A percentile compares a stretch with the other conserved stretches of the same genome.
These are phyloP conservation scores for Chlamydomonas schloesseri DNA, from an alignment of 139 green algal genomes.

Conservation along the genomic window DNA sequence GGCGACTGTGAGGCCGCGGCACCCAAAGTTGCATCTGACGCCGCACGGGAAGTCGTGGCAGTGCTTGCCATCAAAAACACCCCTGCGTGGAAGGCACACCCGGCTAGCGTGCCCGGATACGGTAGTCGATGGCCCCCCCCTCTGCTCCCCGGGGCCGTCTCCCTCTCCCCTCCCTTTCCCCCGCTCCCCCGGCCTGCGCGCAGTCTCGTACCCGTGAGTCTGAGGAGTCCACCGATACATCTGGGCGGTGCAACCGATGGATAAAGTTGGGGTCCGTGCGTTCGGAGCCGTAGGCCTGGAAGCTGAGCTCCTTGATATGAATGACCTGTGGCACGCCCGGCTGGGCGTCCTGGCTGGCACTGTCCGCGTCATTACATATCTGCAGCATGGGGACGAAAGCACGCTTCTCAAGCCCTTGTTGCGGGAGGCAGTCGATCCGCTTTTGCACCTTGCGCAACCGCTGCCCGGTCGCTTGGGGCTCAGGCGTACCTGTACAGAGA, in stretches of 20 bases:
- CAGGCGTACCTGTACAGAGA: constrained; percentile 27
- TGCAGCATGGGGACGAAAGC: neutral
- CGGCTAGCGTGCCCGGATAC: no score
- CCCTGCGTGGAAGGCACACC: no score
- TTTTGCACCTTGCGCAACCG: neutral
- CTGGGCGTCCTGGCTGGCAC: neutral
- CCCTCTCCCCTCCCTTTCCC: neutral
- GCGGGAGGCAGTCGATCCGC: neutral
- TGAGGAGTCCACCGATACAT: neutral
- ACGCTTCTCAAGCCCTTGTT: neutral
- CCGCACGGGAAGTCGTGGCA: no score
- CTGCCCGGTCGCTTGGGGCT: neutral
- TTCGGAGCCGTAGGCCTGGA: constrained; percentile 26
- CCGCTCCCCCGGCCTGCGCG: no score
- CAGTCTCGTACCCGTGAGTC: constrained; percentile 11
- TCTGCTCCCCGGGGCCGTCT: neutral
- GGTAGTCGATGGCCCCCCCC: no score
- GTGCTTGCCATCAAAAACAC: no score
- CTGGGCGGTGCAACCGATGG: constrained; percentile 15
- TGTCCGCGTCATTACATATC: constrained; percentile 29
- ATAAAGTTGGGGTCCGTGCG: constrained; percentile 40
- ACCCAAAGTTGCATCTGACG: no score
- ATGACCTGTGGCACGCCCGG: neutral
- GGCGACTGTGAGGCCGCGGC: no score
- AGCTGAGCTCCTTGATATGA: constrained; percentile 42